Base-by-base conservation (phyloP, 257 asterid species). In the Datura wrightii region DNA sequence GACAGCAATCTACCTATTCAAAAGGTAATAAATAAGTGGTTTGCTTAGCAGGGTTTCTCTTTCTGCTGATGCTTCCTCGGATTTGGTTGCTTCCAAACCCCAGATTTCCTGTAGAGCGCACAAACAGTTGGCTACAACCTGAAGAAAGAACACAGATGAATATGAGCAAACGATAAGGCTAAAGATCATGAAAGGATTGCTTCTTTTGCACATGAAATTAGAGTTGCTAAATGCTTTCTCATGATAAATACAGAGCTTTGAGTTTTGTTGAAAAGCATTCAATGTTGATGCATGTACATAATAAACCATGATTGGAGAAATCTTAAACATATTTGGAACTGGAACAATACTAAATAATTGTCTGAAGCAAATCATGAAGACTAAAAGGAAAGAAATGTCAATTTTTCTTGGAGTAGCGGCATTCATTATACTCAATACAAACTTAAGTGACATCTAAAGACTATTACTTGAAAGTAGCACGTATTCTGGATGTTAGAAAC, bases 111-210 rank as follows among this genome's bases (percentile, higher is more conserved):
- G 99, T 82, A 97, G 91, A 82, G 98, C 89, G 72, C 92, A 91
- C 84, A 97, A 91, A 90, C 97, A 97, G 90, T 95, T 94, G 24
- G 97, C 97, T 76, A 97, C 98, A 83, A 97, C 99, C 98, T 97
- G 85, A 80, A 71, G 71, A 78, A 74, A 63, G 71, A 88, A 87
- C 36, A 82, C 5, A 10, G 69, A 60, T 58, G 65, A 59, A 82
- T 82, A 76, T 52, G 82, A 78, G 82, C 52, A 78, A 82, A 60
- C 2, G 59, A 67, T 41, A 54, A 37, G 10, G 19, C 80, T 31
- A 52, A 9, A 52, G 82, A 52, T 52, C 46, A 52, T 78, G 63
- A 52, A 31, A 52, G 5, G 19, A 34, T 13, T 78, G 82, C 82
- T 31, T 78, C 24, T 78, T 52, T 76, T 50, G 24, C 46, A 76